Evolutionary conservation across 2,329 filamentous ascomycete genomes (phyloP).

Genomic region (Cladosporium cucumerinum): DNA sequence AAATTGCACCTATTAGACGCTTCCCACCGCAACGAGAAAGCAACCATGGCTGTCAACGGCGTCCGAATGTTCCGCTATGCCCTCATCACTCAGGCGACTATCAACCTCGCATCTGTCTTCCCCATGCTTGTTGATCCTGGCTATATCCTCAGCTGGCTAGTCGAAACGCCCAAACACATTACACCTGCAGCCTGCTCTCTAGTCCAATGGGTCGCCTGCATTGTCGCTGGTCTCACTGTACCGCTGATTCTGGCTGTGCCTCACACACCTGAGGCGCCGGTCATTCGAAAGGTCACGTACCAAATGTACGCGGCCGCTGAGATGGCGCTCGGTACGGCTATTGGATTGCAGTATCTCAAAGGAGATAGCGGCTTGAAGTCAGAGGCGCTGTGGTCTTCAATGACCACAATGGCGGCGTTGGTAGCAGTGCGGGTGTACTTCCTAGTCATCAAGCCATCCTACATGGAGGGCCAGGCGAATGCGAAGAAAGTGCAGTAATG

Average conservation of each 20-base stretch:
- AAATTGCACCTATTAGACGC: background rate
- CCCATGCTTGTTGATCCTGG: constrained; percentile 26
- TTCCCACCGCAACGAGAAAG: background rate
- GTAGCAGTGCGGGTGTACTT: constrained; percentile 22
- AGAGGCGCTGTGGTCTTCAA: constrained; percentile 17
- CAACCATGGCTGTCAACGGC: constrained; percentile 16
- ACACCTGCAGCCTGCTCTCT: constrained; percentile 25
- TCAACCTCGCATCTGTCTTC: constrained; percentile 24
- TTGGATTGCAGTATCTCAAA: constrained; percentile 23
- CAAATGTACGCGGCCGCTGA: constrained; percentile 26
- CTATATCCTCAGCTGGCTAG: constrained; percentile 23
- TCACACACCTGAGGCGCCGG: constrained; percentile 20
- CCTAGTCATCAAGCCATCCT: constrained; percentile 24
- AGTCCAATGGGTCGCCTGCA: constrained; percentile 26
- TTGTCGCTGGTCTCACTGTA: constrained; percentile 26
- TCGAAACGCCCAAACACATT: constrained; percentile 22
- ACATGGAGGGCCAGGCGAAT: constrained; percentile 25
- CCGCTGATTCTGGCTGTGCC: constrained; percentile 30
- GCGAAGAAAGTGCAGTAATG: constrained; percentile 18
- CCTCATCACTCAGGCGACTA: constrained; percentile 26
- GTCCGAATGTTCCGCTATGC: constrained; percentile 27
- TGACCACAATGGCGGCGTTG: constrained; percentile 19
- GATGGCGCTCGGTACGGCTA: constrained; percentile 23
- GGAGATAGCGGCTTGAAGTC: constrained; percentile 23
- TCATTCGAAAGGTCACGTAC: constrained; percentile 22